Conservation (phyloP, 2,329 filamentous ascomycete species). For the Lecanicillium sp. region DNA sequence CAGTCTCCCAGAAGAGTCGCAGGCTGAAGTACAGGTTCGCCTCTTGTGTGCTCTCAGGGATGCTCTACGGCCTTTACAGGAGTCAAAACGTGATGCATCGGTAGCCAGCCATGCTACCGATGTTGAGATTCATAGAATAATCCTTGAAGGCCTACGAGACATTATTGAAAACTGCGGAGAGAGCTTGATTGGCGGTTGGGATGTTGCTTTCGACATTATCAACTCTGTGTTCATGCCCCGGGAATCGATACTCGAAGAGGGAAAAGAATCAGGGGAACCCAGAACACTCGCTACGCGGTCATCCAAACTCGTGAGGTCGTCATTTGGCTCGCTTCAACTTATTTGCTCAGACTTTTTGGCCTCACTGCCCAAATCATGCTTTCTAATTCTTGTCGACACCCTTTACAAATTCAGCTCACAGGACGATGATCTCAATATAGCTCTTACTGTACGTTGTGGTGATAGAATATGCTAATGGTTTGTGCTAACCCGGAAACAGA, state of each 20-base stretch:
- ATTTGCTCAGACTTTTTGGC: slow-evolving; percentile 91
- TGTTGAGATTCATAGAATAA: slow-evolving; percentile 70
- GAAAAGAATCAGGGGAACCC: slow-evolving; percentile 14
- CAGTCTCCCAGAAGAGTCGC: slow-evolving; percentile 37
- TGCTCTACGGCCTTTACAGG: slow-evolving; percentile 48
- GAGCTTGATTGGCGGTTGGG: slow-evolving; percentile 74
- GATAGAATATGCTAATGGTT: slow-evolving; percentile 3
- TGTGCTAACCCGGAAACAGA: slow-evolving; percentile 35
- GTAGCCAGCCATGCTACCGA: slow-evolving; percentile 56
- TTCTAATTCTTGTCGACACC: slow-evolving; percentile 72
- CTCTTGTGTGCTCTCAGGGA: slow-evolving; percentile 58
- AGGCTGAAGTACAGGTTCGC: slow-evolving; percentile 60
- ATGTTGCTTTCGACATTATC: slow-evolving; percentile 76
- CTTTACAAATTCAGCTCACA: slow-evolving; percentile 86
- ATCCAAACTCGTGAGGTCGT: slow-evolving; percentile 69
- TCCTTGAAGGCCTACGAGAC: slow-evolving; percentile 71
- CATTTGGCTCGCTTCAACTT: slow-evolving; percentile 83
- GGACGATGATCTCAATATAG: slow-evolving; percentile 88
- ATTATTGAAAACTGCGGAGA: slow-evolving; percentile 87
- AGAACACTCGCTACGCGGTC: slow-evolving; percentile 47
- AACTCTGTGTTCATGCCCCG: slow-evolving; percentile 63
- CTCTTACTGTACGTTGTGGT: slow-evolving; percentile 61
- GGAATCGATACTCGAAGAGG: slow-evolving; percentile 23
- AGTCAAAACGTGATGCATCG: slow-evolving; percentile 40
- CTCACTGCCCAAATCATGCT: slow-evolving; percentile 62